These are phyloP conservation scores for Saccharomycopsis javanensis DNA, from an alignment of 805 yeast species.

Conservation along the genomic window DNA sequence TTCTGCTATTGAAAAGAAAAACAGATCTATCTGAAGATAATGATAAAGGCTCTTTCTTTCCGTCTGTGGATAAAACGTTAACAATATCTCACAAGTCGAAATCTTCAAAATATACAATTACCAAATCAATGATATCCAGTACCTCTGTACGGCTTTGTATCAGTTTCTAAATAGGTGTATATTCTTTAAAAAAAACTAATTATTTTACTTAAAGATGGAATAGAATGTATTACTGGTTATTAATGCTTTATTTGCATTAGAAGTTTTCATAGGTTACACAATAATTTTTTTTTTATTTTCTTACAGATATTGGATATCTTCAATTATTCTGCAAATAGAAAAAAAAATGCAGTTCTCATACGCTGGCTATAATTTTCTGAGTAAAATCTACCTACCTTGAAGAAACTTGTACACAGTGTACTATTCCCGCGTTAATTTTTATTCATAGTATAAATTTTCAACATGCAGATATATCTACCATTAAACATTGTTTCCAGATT, in stretches of 20 bases:
- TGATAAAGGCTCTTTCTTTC: neutral
- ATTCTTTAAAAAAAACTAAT: neutral
- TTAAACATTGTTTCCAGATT: neutral
- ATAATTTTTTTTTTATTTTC: neutral
- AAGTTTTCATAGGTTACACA: neutral
- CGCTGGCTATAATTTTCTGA: neutral
- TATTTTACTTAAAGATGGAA: neutral
- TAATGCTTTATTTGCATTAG: no score
- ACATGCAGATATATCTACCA: neutral
- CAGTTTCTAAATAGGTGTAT: neutral
- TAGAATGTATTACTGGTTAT: no score
- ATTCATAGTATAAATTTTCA: neutral
- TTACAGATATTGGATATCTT: neutral
- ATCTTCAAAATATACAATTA: neutral
- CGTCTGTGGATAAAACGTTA: neutral
- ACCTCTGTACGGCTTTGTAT: neutral
- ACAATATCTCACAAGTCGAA: neutral
- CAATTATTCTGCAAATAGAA: conserved; percentile 1
- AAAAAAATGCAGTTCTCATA: neutral
- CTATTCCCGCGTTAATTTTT: neutral
- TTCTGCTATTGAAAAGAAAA: no score
- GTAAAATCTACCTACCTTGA: neutral
- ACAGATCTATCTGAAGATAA: neutral
- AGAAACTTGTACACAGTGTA: conserved; percentile 1
- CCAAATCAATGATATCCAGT: neutral